Conservation (phyloP, 2,329 filamentous ascomycete genomes). For the Fusarium sp. region DNA sequence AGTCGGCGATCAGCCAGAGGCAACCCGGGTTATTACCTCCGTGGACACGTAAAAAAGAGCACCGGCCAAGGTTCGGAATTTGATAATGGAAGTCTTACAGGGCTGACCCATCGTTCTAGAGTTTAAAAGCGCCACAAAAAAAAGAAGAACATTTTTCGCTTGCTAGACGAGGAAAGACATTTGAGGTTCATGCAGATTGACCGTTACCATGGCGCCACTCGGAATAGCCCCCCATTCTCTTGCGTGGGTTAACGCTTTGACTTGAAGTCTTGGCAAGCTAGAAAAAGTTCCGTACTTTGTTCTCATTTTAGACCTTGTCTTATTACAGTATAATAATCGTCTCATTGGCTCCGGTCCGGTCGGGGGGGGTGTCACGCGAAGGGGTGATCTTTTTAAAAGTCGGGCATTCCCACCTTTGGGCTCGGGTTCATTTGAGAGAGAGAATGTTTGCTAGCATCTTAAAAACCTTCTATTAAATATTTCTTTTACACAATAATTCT, state of each 20-base stretch:
- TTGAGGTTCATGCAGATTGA: not conserved
- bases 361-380: not conserved
- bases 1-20: not conserved
- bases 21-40: not conserved
- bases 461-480: not conserved
- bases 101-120: conserved; percentile 2
- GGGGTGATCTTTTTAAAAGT: not conserved
- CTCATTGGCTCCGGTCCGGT: not conserved
- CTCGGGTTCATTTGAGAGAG: too few relatives aligned
- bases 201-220: not conserved
- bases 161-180: not conserved
- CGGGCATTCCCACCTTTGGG: not conserved
- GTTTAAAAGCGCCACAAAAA: not conserved
- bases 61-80: not conserved
- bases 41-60: not conserved
- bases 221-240: not conserved
- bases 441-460: not conserved
- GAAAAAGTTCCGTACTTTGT: not conserved
- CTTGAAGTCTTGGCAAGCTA: not conserved
- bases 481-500: not conserved
- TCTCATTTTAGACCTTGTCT: not conserved
- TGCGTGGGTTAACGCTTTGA: not conserved
- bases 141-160: not conserved
- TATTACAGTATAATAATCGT: not conserved
- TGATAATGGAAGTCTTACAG: not conserved